Evolutionary conservation across 2,329 filamentous ascomycete species (phyloP).

Genomic region (Fusarium temperatum): DNA sequence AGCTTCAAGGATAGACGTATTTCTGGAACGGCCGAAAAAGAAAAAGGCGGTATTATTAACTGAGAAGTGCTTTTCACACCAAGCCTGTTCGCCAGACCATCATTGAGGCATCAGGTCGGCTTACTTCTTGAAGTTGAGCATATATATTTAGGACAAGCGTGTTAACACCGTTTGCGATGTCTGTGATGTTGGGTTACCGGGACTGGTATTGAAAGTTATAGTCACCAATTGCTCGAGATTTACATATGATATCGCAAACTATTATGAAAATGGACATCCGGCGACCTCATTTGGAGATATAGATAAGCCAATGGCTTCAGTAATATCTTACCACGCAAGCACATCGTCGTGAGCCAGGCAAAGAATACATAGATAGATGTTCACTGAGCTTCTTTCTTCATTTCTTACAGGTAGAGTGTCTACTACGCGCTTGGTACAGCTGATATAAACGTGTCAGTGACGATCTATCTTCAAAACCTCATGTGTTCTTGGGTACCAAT

Average conservation of each 20-base stretch:
- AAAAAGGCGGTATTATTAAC: neutral
- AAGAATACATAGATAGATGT: neutral
- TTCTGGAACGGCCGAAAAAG: neutral
- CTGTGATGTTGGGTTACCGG: neutral
- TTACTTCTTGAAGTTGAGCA: neutral
- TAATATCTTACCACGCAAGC: neutral
- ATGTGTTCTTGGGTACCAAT: neutral
- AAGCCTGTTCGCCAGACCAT: neutral
- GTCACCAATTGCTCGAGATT: neutral
- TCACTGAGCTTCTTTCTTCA: neutral
- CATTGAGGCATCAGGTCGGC: neutral
- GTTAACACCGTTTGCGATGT: neutral
- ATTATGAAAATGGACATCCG: neutral
- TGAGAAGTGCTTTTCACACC: neutral
- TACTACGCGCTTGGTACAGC: neutral
- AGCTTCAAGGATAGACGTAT: neutral
- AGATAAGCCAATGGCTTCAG: neutral
- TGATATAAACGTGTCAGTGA: neutral
- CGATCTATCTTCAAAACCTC: neutral
- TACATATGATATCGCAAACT: neutral
- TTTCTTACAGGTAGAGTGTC: neutral
- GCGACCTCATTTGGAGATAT: neutral
- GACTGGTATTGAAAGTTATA: neutral
- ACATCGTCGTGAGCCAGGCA: neutral
- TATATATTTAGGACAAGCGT: neutral